Evolutionary conservation across 139 green algal genomes (phyloP).

Genomic region (Mesotaenium endlicherianum): DNA sequence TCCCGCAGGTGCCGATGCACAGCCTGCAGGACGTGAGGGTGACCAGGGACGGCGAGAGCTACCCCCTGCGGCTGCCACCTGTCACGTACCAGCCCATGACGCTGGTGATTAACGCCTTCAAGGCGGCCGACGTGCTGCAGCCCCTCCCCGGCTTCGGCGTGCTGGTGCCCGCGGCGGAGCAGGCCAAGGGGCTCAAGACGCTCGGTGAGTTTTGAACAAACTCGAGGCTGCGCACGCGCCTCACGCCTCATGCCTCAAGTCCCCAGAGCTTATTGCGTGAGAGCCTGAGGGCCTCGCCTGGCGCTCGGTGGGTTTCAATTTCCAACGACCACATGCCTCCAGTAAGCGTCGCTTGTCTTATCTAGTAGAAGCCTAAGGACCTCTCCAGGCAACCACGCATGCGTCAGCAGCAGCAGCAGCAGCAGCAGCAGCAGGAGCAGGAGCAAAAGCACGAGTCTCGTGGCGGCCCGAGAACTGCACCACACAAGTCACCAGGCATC

Average conservation of each 20-base stretch:
- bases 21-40: conserved; percentile 23
- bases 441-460: no score
- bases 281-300: not conserved
- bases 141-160: conserved; percentile 47
- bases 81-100: conserved; percentile 43
- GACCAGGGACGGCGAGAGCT: conserved; percentile 3
- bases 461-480: no score
- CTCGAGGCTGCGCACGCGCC: not conserved
- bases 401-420: no score
- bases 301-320: no score
- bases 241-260: not conserved
- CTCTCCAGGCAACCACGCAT: no score
- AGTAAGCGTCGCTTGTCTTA: no score
- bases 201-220: not conserved
- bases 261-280: not conserved
- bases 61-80: conserved; percentile 5
- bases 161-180: conserved; percentile 44
- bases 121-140: conserved; percentile 16
- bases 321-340: no score
- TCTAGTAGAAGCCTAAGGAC: no score
- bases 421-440: no score
- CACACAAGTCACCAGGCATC: no score
- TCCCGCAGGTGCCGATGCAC: conserved; percentile 21
- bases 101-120: conserved; percentile 34
- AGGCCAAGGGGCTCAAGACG: not conserved